Percentiles rank a stretch among this genome's conserved stretches.
phyloP scores from a whole-genome alignment of 2,329 filamentous ascomycete genomes.

The Neonectria neomacrospora region DNA sequence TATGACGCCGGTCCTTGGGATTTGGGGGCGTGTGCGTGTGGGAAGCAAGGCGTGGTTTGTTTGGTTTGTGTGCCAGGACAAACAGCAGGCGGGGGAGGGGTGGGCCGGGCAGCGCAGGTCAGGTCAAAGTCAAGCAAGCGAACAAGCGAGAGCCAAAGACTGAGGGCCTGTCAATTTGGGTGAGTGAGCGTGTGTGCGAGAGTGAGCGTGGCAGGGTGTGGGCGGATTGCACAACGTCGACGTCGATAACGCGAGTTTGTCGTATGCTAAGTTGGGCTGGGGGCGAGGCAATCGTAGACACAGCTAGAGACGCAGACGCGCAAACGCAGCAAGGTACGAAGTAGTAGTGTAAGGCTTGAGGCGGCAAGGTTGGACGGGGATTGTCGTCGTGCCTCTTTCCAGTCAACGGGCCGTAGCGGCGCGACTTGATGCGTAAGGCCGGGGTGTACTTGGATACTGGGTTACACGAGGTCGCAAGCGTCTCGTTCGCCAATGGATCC shows the following conservation, averaged over 20 bases:
- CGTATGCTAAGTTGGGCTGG: conserved; percentile 18
- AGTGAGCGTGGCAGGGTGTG: conserved; percentile 33
- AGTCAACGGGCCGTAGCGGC: conserved; percentile 42
- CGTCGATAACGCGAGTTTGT: conserved; percentile 15
- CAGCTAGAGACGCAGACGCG: conserved; percentile 37
- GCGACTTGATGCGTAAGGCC: conserved; percentile 28
- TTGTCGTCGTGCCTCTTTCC: conserved; percentile 35
- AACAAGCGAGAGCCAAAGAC: conserved; percentile 14
- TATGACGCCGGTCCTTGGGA: conserved; percentile 53
- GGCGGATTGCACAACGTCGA: conserved; percentile 38
- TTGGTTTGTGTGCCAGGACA: conserved; percentile 34
- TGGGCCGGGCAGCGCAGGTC: conserved; percentile 34
- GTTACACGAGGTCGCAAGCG: conserved; percentile 44
- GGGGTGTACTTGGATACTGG: conserved; percentile 35
- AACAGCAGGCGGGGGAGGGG: conserved; percentile 40
- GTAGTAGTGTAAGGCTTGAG: conserved; percentile 28
- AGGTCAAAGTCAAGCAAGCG: conserved; percentile 10
- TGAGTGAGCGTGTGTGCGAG: conserved; percentile 34
- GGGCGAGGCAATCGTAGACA: conserved; percentile 23
- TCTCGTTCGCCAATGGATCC: conserved; percentile 45
- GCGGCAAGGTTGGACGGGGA: conserved; percentile 31
- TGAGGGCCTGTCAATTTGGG: conserved; percentile 25
- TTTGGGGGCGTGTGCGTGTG: conserved; percentile 42
- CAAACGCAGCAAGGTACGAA: conserved; percentile 24
- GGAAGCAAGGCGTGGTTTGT: conserved; percentile 36